Base-by-base conservation (phyloP, 2,329 filamentous ascomycete genomes). In the Laburnicola sp. region DNA sequence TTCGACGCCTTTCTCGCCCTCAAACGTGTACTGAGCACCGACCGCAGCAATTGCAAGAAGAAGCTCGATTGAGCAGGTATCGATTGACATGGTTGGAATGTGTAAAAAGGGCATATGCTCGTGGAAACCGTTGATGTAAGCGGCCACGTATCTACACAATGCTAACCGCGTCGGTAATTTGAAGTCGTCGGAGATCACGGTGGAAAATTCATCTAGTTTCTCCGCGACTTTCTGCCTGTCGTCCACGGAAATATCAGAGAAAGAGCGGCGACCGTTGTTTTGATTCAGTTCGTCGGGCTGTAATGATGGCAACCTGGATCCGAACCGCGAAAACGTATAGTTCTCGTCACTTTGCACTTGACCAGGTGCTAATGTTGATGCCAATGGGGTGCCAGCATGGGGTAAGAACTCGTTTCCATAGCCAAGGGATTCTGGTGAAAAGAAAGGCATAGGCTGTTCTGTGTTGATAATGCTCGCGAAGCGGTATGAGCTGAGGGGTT, bases 151-250 rank as follows among this genome's bases (percentile, higher is more conserved):
- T 30, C 87, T 75, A 2, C 84, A 85, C 26, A 89, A 68, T 0
- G 87, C 87, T 58, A 88, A 81, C 2, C 86, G 80, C 3, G 86
- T 88, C 1, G 87, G 86, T 43, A 89, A 82, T 2, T 83, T 79
- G 57, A 89, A 89, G 58, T 84, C 83, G 45, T 73, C 75, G 0
- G 85, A 82, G 22, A 87, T 68, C 3, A 86, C 80, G 0, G 79
- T 76, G 0, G 82, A 82, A 56, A 86, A 87, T 53, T 86, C 82
- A 21, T 83, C 78, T 0, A 87, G 69, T n/a, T 82, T 78, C 48
- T 77, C 81, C 62, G 82, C 81, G 48, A 86, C 83, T 8, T 54
- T 61, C 34, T 72, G 65, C 11, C 71, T 59, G 48, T 72, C 70
- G 8, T 66, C 62, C 6, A 65, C 54, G 4, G 70, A 73, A 11